Conservation (phyloP, 139 green algal genomes). For the Nannochloris sp. region DNA sequence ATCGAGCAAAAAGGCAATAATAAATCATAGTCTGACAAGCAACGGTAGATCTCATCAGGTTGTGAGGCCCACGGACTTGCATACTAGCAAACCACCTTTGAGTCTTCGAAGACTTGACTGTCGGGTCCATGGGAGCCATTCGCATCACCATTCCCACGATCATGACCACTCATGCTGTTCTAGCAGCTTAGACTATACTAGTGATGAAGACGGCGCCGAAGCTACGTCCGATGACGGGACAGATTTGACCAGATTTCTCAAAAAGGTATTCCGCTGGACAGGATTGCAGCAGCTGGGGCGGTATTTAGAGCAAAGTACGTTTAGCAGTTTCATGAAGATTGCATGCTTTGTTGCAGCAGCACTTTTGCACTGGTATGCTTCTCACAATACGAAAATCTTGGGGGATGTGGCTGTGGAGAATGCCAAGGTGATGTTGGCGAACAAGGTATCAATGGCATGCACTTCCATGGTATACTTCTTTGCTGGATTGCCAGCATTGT, state of each 20-base stretch:
- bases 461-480: constrained; percentile 28
- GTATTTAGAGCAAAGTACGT: constrained; percentile 29
- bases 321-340: constrained; percentile 15
- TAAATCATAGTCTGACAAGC: no score
- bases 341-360: constrained; percentile 8
- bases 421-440: not conserved
- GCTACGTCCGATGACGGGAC: constrained; percentile 10
- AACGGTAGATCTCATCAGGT: no score
- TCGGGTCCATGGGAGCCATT: constrained; percentile 5
- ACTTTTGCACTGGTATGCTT: not conserved
- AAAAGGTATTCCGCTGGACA: constrained; percentile 5
- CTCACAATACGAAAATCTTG: not conserved
- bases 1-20: no score
- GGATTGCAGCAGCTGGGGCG: constrained; percentile 24
- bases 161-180: not conserved
- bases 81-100: no score
- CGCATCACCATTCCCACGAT: constrained; percentile 11
- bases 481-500: constrained; percentile 20
- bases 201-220: not conserved
- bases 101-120: no score
- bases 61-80: no score
- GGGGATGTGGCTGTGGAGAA: not conserved
- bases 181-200: not conserved
- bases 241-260: constrained; percentile 25
- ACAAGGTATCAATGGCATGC: not conserved